Percentiles rank a stretch among this genome's conserved stretches.
These are phyloP conservation scores for Cladosporium sp. DNA, from an alignment of 2,329 filamentous ascomycete species.

Conservation along the genomic window DNA sequence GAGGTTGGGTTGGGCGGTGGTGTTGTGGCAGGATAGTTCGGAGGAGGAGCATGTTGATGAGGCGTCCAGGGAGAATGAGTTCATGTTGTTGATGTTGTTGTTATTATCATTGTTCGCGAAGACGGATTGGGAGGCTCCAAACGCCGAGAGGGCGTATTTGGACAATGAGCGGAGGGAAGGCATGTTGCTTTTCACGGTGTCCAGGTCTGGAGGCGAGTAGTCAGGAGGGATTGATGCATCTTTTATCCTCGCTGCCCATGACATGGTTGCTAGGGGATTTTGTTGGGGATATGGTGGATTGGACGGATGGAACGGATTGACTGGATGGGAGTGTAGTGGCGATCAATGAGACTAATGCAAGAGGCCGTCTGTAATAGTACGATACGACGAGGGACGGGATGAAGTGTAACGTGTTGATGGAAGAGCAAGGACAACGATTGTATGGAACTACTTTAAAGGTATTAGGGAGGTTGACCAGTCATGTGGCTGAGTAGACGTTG, in stretches of 20 bases:
- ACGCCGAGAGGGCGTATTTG: slow-evolving; percentile 24
- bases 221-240: background rate
- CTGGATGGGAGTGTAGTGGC: slow-evolving; percentile 15
- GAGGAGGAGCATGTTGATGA: slow-evolving; percentile 32
- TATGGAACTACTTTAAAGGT: background rate
- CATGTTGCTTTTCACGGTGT: slow-evolving; percentile 24
- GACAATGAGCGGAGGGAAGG: slow-evolving; percentile 26
- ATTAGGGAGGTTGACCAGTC: slow-evolving; percentile 1
- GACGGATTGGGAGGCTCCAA: slow-evolving; percentile 25
- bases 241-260: slow-evolving; percentile 10
- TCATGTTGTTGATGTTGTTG: slow-evolving; percentile 9
- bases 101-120: slow-evolving; percentile 19
- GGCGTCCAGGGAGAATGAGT: slow-evolving; percentile 13
- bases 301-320: slow-evolving; percentile 11
- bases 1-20: slow-evolving; percentile 54
- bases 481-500: slow-evolving; percentile 2
- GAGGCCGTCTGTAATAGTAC: slow-evolving; percentile 2
- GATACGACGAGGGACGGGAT: background rate
- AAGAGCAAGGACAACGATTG: background rate
- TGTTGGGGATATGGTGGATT: slow-evolving; percentile 4
- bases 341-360: slow-evolving; percentile 1
- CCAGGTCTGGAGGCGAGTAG: slow-evolving; percentile 14
- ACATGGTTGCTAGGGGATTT: slow-evolving; percentile 1
- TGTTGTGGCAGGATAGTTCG: slow-evolving; percentile 60
- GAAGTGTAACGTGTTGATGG: slow-evolving; percentile 9